Evolutionary conservation across 176 grass and related monocot species (phyloP).

Genomic region (Juncus inflexus): DNA sequence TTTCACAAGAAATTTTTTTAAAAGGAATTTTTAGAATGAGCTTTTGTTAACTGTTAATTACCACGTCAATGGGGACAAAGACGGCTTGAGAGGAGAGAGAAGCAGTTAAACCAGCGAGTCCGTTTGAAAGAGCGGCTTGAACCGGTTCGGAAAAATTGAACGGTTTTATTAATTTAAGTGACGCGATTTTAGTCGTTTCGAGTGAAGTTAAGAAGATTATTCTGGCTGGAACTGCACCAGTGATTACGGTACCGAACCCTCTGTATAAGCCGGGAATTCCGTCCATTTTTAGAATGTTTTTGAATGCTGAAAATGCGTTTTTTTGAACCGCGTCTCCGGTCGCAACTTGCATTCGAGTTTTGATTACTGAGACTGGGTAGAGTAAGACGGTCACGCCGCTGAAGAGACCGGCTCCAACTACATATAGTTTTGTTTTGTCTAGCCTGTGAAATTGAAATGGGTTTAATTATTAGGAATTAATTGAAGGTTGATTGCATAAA

Average conservation of each 20-base stretch:
- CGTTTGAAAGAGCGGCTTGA: slow-evolving; percentile 77
- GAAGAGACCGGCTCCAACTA: slow-evolving; percentile 87
- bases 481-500: no score
- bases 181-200: slow-evolving; percentile 75
- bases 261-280: slow-evolving; percentile 75
- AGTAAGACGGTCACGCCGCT: slow-evolving; percentile 70
- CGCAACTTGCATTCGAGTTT: slow-evolving; percentile 97
- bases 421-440: slow-evolving; percentile 88
- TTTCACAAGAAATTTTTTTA: background rate
- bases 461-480: no score
- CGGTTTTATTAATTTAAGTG: slow-evolving; percentile 56
- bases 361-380: slow-evolving; percentile 88
- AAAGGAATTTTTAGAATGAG: no score
- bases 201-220: slow-evolving; percentile 82
- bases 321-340: slow-evolving; percentile 67
- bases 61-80: slow-evolving; percentile 97
- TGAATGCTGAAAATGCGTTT: slow-evolving; percentile 69
- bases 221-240: slow-evolving; percentile 79
- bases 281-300: slow-evolving; percentile 71
- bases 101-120: slow-evolving; percentile 63
- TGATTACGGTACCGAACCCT: slow-evolving; percentile 80
- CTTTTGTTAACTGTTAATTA: slow-evolving; percentile 28
- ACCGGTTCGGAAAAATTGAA: slow-evolving; percentile 65
- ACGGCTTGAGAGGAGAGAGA: slow-evolving; percentile 79
- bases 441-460: slow-evolving; percentile 52